Conservation (phyloP, 2,329 filamentous ascomycete species). For the Elsinoe ampelina region DNA sequence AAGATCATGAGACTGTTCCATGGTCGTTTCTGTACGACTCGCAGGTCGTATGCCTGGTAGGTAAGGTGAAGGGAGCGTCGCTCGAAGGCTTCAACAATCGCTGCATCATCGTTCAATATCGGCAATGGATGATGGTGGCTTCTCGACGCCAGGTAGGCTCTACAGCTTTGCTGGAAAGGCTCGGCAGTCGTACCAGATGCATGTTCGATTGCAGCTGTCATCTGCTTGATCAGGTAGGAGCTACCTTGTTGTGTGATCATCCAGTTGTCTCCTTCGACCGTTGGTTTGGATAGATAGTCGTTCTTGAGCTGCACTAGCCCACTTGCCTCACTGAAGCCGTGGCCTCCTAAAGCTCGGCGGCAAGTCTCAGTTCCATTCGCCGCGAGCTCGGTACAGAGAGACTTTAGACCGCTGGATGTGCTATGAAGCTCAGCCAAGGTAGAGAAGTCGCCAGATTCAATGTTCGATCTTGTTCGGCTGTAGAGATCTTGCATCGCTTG, state of each 20-base stretch:
- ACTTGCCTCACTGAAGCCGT: constrained; percentile 45
- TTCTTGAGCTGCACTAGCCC: constrained; percentile 44
- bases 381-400: constrained; percentile 43
- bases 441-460: constrained; percentile 41
- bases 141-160: constrained; percentile 30
- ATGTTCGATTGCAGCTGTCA: constrained; percentile 25
- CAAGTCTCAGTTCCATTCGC: constrained; percentile 48
- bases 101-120: constrained; percentile 29
- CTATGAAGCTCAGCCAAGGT: constrained; percentile 44
- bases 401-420: constrained; percentile 46
- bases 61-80: constrained; percentile 37
- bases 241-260: constrained; percentile 49
- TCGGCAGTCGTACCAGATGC: constrained; percentile 28
- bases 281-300: constrained; percentile 45
- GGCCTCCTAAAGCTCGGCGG: constrained; percentile 44
- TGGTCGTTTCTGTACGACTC: constrained; percentile 36
- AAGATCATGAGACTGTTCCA: constrained; percentile 41
- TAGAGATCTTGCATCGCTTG: constrained; percentile 45
- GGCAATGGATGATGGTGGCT: constrained; percentile 23
- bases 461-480: constrained; percentile 34
- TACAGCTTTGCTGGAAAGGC: constrained; percentile 33
- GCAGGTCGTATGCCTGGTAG: constrained; percentile 35
- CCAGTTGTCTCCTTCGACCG: constrained; percentile 49
- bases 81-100: constrained; percentile 37
- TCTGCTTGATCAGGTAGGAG: constrained; percentile 44